Evolutionary conservation across 2,329 filamentous ascomycete species (phyloP), one percentile per base, ranked within the genome.

Genomic region (Sporothrix globosa): DNA sequence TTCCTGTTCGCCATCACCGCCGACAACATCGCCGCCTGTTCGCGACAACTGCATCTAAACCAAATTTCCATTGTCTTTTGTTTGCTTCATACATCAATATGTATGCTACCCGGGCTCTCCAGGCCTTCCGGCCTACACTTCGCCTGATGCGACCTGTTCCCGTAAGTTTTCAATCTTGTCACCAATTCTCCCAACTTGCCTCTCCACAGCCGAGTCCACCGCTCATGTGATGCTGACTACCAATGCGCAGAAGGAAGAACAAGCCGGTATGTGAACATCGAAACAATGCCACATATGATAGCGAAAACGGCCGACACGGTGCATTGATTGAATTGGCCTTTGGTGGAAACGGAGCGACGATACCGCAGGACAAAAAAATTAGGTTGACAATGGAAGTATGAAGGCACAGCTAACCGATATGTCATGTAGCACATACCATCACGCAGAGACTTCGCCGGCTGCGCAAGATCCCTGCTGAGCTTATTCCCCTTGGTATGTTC

Each of bases 381-480:
- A 56, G 27, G 53, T 34, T 19, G 34, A 17, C 6, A 9, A 34
- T 13, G n/a, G 7, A 19, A n/a, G n/a, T 6, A 63, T 7, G n/a
- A 24, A 24, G 13, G 27, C 61, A 50, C 24, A 30, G 46, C 63
- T 66, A 50, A 66, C 46, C 27, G 10, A n/a, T 19, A n/a, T 52
- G 7, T 2, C 14, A 19, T 52, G 14, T 52, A 99, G 96, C 93
- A 80, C 96, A 98, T 85, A 97, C 95, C 78, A 89, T 98, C 82
- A 97, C 95, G 75, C 96, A 98, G 86, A 92, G 95, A 81, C 86
- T 99, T 78, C 92, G 94, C 81, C 91, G 89, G 80, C 86, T 97
- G 79, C 94, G 91, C 87, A 90, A 90, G 83, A 91, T 98, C 79
- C 96, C 96, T 76, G 89, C 93, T 76, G 96, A 99, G 87, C 87